A percentile compares a stretch with the other conserved stretches of the same genome.
These are phyloP conservation scores for Ceratobasidium sp. DNA, from an alignment of 1,284 basidiomycete genomes.

Conservation along the genomic window DNA sequence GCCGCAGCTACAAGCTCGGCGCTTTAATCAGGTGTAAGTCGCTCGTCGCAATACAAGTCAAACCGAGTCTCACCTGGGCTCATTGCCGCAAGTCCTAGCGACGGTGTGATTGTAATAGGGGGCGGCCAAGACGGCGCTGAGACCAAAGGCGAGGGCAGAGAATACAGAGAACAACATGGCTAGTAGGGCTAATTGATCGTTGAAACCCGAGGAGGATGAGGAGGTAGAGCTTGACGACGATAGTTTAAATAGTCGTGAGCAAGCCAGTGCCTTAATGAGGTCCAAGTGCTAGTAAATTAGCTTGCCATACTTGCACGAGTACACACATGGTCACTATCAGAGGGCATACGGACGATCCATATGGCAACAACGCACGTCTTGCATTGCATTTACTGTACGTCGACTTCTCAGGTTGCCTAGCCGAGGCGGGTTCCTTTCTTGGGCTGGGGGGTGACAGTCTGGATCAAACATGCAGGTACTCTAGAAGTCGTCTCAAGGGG, in stretches of 20 bases:
- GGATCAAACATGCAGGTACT: background rate
- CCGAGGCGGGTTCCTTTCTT: background rate
- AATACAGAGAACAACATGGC: conserved; percentile 31
- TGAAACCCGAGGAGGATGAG: conserved; percentile 2
- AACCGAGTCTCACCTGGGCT: conserved; percentile 8
- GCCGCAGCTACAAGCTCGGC: conserved; percentile 30
- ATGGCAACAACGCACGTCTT: background rate
- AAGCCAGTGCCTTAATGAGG: too few relatives aligned
- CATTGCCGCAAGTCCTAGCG: conserved; percentile 28
- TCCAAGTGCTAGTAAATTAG: too few relatives aligned
- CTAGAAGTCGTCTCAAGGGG: background rate
- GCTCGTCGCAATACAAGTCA: background rate
- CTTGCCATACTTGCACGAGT: too few relatives aligned
- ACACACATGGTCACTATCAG: conserved; percentile 2
- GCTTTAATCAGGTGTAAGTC: background rate
- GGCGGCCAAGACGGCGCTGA: conserved; percentile 35
- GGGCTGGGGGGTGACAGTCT: background rate
- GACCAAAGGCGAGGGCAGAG: conserved; percentile 29
- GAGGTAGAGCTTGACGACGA: background rate
- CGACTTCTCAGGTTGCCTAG: background rate
- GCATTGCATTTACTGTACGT: background rate
- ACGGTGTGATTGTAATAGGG: conserved; percentile 34
- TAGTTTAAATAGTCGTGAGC: conserved; percentile 22
- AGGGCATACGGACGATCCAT: background rate
- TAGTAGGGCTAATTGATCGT: background rate